Evolutionary conservation across 2,329 filamentous ascomycete genomes (phyloP), one percentile per base, ranked within the genome.

Genomic region (Aspergillus sclerotialis): DNA sequence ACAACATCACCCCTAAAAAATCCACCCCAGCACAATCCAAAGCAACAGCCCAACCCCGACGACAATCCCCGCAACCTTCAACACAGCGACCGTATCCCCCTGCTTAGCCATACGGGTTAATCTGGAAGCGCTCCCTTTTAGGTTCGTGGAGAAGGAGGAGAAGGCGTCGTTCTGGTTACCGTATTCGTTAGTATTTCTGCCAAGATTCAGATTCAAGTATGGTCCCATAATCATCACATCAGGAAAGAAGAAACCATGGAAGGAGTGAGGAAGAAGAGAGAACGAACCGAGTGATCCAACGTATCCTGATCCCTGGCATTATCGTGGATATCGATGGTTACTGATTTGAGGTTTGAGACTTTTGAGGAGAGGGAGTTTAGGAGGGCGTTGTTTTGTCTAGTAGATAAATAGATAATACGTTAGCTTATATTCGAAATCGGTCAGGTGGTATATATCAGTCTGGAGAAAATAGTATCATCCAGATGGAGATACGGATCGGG

Each of bases 281-380:
- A 46, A 66, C 78, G 38, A 73, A 93, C 86, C 25, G 85, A 90
- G 54, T 78, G 80, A 64, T 98, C 87, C 48, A 98, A 84, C 44
- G 94, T 77, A 46, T 84, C 78, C 52, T 96, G 90, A 50, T 85
- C 78, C 38, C 87, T 79, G 32, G 92, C 92, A 60, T 92, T 88
- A 67, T 96, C 89, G 73, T 96, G 95, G 55, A 98, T 98, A 68
- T 98, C 88, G 46, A 96, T 79, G 27, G 92, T 98, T 32, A 98
- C 87, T 62, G 84, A 85, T 55, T 90, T 87, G 44, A 98, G 76
- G 33, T 88, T 87, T 12, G 85, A 85, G 36, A 96, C 89, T 68
- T 98, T 98, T 46, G 79, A 76, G 11, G 84, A 84, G 24, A 98
- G 82, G 60, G 94, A 88, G 54, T 90, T 82, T 37, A 98, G 84